Percentiles rank a stretch among this genome's conserved stretches.
These are phyloP conservation scores for Petunia hybrid DNA, from an alignment of 305 asterid species.

Conservation along the genomic window DNA sequence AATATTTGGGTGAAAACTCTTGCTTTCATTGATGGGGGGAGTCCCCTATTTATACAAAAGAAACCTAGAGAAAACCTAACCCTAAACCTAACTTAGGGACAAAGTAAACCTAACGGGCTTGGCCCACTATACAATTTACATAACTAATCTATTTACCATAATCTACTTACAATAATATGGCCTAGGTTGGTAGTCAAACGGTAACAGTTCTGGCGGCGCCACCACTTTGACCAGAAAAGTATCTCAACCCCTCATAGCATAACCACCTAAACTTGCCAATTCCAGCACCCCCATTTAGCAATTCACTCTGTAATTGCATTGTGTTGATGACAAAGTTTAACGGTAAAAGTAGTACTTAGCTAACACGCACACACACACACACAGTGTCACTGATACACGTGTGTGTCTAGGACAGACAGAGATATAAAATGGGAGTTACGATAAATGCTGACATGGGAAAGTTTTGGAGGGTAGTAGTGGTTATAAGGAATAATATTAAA, in stretches of 20 bases:
- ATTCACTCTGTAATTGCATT: slow-evolving; percentile 25
- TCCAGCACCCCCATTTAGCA: slow-evolving; percentile 6
- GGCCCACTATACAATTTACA: too few species aligned
- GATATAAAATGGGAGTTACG: not conserved
- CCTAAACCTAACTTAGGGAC: too few species aligned
- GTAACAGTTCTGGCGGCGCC: slow-evolving; percentile 64
- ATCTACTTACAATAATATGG: slow-evolving; percentile 30
- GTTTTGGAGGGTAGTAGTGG: not conserved
- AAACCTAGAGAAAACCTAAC: too few species aligned
- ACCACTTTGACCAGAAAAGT: not conserved
- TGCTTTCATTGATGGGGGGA: too few species aligned
- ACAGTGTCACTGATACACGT: not conserved
- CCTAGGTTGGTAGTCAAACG: slow-evolving; percentile 69
- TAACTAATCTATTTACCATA: too few species aligned
- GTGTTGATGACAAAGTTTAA: not conserved
- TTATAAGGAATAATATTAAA: not conserved
- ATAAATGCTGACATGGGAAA: not conserved
- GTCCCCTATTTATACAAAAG: too few species aligned
- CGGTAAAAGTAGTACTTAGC: not conserved
- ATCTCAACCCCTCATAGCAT: not conserved
- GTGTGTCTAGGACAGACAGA: too few species aligned
- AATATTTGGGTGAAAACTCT: too few species aligned
- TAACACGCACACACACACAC: not conserved
- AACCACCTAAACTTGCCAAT: not conserved
- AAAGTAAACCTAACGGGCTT: too few species aligned